Evolutionary conservation across 2,329 filamentous ascomycete genomes (phyloP).

Genomic region (Domatiomyces catenatus): DNA sequence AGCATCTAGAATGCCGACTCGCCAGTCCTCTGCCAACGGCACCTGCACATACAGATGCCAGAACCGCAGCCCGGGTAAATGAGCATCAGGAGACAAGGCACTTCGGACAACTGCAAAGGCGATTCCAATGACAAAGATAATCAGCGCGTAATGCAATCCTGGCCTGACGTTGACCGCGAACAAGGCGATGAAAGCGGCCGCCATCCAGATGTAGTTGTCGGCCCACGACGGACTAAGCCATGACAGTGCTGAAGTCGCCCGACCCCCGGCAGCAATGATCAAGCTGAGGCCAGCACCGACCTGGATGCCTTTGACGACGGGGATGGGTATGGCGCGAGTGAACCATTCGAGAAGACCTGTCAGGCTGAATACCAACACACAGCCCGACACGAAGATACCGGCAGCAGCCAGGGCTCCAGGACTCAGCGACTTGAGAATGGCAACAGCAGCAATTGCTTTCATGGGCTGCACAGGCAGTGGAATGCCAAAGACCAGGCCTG

Average conservation of each 20-base stretch:
- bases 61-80: conserved; percentile 36
- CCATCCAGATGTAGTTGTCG: conserved; percentile 65
- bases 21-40: conserved; percentile 34
- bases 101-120: conserved; percentile 41
- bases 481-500: conserved; percentile 69
- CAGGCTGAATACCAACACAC: conserved; percentile 60
- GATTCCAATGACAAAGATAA: conserved; percentile 54
- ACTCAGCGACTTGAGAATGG: conserved; percentile 55
- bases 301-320: conserved; percentile 89
- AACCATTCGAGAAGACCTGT: conserved; percentile 67
- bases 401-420: conserved; percentile 63
- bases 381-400: conserved; percentile 59
- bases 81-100: conserved; percentile 4
- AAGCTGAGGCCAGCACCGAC: conserved; percentile 78
- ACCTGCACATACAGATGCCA: conserved; percentile 44
- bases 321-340: conserved; percentile 60
- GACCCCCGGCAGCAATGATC: conserved; percentile 58
- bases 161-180: conserved; percentile 50
- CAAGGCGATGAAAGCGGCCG: conserved; percentile 58
- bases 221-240: conserved; percentile 52
- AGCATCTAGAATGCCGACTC: conserved; percentile 44
- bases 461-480: conserved; percentile 82
- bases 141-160: conserved; percentile 61
- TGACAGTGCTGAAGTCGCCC: conserved; percentile 49
- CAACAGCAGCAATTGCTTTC: conserved; percentile 80